Evolutionary conservation across 1,139 yeast species (phyloP), one percentile per base, ranked within the genome.

Genomic region (Williopsis jadinii): DNA sequence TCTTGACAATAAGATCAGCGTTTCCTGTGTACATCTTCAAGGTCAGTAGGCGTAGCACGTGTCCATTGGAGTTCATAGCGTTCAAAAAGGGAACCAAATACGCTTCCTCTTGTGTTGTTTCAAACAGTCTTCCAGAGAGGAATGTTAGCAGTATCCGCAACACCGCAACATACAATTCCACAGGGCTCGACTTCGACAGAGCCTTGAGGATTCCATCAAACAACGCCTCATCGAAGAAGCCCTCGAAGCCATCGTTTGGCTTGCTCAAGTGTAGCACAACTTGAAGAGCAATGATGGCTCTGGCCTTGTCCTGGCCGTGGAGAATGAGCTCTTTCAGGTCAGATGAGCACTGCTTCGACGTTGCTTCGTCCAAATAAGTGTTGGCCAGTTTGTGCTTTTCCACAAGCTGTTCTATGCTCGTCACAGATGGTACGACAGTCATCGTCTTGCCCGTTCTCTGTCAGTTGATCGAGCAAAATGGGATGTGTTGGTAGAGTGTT

Each of bases 261-360:
- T 47, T 47, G 3, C 53, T 44, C 19, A 42, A 39, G 14, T 45
- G 46, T n/a, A 53, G 30, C 3, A 51, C 41, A 11, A 31, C 35
- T n/a, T 51, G 37, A 9, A 50, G 34, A 5, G 49, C 42, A 2
- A 37, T 24, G 9, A 46, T 36, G 2, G 52, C 44, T 24, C 37
- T 41, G 9, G 41, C 11, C 10, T 34, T 34, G 12, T 48, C 50
- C n/a, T 46, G 37, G 6, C 43, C 45, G 11, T 39, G 43, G 35
- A 51, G 39, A 26, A 53, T 45, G 39, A 47, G 49, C 12, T 33
- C 30, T 32, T 45, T 51, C 15, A 54, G 44, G 34, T 54, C 56
- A 9, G 28, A 35, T 9, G 45, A 30, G 11, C 48, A 39, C 37
- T 51, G 52, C 12, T 47, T 29, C 2, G 54, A 44, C 14, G 44